A percentile compares a stretch with the other conserved stretches of the same genome.
phyloP scores from a whole-genome alignment of 1,284 basidiomycete species.

The Apiotrichum gamsii region DNA sequence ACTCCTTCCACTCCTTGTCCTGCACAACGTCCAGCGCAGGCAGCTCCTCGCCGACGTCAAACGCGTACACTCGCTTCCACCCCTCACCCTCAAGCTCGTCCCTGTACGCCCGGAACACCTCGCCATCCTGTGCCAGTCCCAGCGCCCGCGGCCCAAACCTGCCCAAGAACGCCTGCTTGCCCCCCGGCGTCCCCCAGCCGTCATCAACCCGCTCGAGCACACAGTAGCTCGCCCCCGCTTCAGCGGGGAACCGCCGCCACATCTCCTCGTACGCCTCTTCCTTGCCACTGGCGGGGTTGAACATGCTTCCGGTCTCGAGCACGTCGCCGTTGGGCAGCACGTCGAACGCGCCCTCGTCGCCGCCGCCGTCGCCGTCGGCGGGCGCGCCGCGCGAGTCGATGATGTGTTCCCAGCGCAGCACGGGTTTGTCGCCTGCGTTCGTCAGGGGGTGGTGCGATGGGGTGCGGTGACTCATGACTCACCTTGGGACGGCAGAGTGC shows the following conservation, averaged over 20 bases:
- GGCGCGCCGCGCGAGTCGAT: slow-evolving; percentile 22
- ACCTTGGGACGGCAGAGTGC: slow-evolving; percentile 1
- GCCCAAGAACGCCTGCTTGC: slow-evolving; percentile 4
- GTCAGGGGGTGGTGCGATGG: too few relatives aligned
- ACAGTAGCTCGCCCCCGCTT: slow-evolving; percentile 4
- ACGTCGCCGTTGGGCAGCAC: slow-evolving; percentile 30
- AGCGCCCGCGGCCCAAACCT: slow-evolving; percentile 9
- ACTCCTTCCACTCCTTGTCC: neutral
- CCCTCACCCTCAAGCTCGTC: slow-evolving; percentile 2
- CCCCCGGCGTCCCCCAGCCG: neutral
- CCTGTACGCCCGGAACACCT: slow-evolving; percentile 5
- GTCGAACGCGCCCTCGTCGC: slow-evolving; percentile 28
- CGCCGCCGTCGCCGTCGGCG: slow-evolving; percentile 11
- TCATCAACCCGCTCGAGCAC: slow-evolving; percentile 19
- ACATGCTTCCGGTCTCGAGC: slow-evolving; percentile 31
- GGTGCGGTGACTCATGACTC: neutral
- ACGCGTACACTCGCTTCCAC: slow-evolving; percentile 7
- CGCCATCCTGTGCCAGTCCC: slow-evolving; percentile 2
- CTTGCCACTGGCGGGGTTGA: slow-evolving; percentile 23
- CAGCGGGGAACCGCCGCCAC: slow-evolving; percentile 22
- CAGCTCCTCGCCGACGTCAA: neutral
- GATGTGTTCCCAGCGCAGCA: slow-evolving; percentile 26
- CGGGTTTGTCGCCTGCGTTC: slow-evolving; percentile 18
- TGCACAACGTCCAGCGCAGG: neutral
- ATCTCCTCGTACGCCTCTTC: slow-evolving; percentile 31